A percentile compares a stretch with the other conserved stretches of the same genome.
phyloP scores from a whole-genome alignment of 495 filamentous ascomycete genomes.

The Achaetomiella virescens region DNA sequence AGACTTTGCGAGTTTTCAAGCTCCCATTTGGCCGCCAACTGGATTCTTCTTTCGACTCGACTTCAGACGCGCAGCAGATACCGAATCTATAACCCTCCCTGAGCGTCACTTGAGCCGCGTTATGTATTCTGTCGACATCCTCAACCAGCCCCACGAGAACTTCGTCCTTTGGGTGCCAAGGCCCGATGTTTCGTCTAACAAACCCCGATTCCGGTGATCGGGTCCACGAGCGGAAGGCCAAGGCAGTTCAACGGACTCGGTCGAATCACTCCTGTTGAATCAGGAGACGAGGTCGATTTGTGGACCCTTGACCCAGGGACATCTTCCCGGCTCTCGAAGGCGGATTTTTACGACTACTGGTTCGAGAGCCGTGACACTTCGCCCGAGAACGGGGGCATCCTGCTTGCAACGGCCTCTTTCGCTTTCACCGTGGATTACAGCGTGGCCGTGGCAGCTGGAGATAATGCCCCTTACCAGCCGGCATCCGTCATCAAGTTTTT shows the following conservation, averaged over 20 bases:
- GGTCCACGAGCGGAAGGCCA: slow-evolving; percentile 1
- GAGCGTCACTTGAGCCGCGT: not conserved
- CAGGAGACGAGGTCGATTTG: slow-evolving; percentile 12
- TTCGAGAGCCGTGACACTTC: slow-evolving; percentile 22
- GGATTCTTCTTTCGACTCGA: too few species aligned
- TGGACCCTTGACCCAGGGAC: slow-evolving; percentile 20
- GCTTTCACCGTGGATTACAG: slow-evolving; percentile 28
- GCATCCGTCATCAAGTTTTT: slow-evolving; percentile 24
- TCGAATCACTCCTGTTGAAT: slow-evolving; percentile 4
- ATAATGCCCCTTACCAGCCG: slow-evolving; percentile 13
- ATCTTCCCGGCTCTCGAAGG: slow-evolving; percentile 17
- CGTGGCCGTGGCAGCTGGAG: not conserved
- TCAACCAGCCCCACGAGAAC: slow-evolving; percentile 19
- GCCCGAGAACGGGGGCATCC: not conserved
- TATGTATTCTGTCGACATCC: slow-evolving; percentile 21
- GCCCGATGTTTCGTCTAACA: not conserved
- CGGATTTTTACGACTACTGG: slow-evolving; percentile 27
- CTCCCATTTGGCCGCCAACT: too few species aligned
- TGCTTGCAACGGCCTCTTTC: slow-evolving; percentile 25
- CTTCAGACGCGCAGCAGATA: too few species aligned
- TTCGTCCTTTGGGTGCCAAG: slow-evolving; percentile 28
- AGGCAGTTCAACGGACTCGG: slow-evolving; percentile 10
- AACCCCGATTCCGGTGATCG: slow-evolving; percentile 16
- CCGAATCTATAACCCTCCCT: too few species aligned
- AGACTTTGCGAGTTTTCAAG: too few species aligned